Evolutionary conservation across 805 yeast genomes (phyloP), one percentile per base, ranked within the genome.

Genomic region (Ogataea nakhonphanomensis): DNA sequence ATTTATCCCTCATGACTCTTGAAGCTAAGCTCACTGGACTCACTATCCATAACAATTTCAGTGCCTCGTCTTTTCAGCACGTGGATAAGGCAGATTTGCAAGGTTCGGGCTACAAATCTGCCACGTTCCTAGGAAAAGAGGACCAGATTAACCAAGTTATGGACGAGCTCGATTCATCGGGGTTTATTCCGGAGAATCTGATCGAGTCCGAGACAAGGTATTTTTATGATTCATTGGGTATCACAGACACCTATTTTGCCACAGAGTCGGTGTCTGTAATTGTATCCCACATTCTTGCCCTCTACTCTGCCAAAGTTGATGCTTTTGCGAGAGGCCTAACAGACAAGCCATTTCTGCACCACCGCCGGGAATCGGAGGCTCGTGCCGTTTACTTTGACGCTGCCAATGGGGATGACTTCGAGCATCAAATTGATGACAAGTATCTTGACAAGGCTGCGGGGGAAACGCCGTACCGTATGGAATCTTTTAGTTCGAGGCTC

Each of bases 321-420:
- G 95, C 96, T 7, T 86, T 74, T 58, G 84, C 93, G 3, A 66
- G 75, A 47, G 73, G 81, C 35, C 75, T 57, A 50, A 65, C 59
- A 39, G 65, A 64, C 43, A 66, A 68, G 47, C 81, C 82, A 14
- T 74, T 79, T 49, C 81, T 91, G 49, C 86, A 82, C 48, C 86
- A 88, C 61, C 82, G 81, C 59, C 74, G 89, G 48, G 90, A 87
- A 61, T 74, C 77, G 33, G 82, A 78, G 12, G 90, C 84, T 59
- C 95, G 88, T 57, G 96, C 96, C 1, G 93, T 88, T 25, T 93
- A 84, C 61, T 86, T 91, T 62, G 95, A 87, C 58, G 79, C 95
- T 25, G 70, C 79, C 11, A 49, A 43, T 27, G 55, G 69, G 8
- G 62, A 59, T 30, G 64, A 65, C 33, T 83, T 81, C 55, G 96